Evolutionary conservation across 495 filamentous ascomycete genomes (phyloP).

Genomic region (Lichenothelia convexa): DNA sequence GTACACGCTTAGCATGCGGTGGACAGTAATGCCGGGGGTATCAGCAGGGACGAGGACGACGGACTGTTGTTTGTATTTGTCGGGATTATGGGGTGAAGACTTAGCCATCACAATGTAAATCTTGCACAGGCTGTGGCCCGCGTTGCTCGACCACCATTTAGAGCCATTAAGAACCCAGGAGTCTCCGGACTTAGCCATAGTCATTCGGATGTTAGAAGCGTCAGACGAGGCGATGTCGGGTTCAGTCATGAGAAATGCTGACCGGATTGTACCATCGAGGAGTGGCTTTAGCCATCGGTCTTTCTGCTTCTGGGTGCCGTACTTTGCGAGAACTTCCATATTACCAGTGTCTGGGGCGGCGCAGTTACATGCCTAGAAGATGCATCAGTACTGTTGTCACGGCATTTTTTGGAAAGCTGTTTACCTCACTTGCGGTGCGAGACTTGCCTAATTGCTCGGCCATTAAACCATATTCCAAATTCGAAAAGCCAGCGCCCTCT

Average conservation of each 20-base stretch:
- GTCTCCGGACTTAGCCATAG: conserved; percentile 19
- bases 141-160: conserved; percentile 24
- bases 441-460: conserved; percentile 25
- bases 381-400: not conserved
- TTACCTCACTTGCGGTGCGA: conserved; percentile 24
- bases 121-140: conserved; percentile 19
- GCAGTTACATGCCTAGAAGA: conserved; percentile 25
- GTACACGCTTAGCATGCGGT: conserved; percentile 24
- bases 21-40: conserved; percentile 19
- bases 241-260: conserved; percentile 26
- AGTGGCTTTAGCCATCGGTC: conserved; percentile 24
- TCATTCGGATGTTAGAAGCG: conserved; percentile 21
- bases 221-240: conserved; percentile 24
- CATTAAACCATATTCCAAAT: conserved; percentile 25
- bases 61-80: conserved; percentile 22
- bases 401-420: not conserved
- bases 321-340: conserved; percentile 27
- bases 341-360: conserved; percentile 27
- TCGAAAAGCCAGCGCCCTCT: conserved; percentile 45
- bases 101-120: conserved; percentile 28
- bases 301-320: conserved; percentile 25
- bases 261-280: conserved; percentile 20
- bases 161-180: conserved; percentile 23
- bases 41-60: conserved; percentile 21
- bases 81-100: conserved; percentile 22